phyloP scores from a whole-genome alignment of 106 monocot species.

The Apostasia ramifera region DNA sequence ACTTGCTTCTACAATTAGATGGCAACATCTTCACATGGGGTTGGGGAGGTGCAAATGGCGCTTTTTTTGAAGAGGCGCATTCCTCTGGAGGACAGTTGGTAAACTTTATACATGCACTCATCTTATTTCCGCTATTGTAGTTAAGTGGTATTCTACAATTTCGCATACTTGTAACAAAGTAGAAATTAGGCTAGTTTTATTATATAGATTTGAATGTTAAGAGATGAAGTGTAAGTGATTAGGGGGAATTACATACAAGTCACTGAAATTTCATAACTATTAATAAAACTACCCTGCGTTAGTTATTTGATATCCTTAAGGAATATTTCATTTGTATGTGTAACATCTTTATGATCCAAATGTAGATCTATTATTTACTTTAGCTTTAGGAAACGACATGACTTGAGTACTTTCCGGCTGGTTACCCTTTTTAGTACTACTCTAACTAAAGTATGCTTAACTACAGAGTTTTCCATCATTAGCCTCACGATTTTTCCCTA shows the following conservation, averaged over 20 bases:
- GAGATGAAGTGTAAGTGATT: background rate
- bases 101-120: conserved; percentile 7
- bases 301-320: no score
- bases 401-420: no score
- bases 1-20: conserved; percentile 23
- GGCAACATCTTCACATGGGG: conserved; percentile 89
- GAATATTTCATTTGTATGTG: no score
- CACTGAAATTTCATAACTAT: no score
- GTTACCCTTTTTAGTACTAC: no score
- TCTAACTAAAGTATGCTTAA: no score
- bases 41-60: conserved; percentile 97
- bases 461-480: no score
- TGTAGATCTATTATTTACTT: no score
- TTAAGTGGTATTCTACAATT: background rate
- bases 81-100: conserved; percentile 97
- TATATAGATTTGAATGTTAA: background rate
- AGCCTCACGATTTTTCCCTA: no score
- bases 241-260: background rate
- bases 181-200: background rate
- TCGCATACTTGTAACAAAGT: background rate
- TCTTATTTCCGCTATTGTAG: background rate
- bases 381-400: no score
- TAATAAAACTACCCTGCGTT: no score
- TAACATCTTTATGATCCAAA: no score
- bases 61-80: conserved; percentile 87